These are phyloP conservation scores for Phytomonas serpens DNA, from an alignment of 208 protist species.

Conservation along the genomic window DNA sequence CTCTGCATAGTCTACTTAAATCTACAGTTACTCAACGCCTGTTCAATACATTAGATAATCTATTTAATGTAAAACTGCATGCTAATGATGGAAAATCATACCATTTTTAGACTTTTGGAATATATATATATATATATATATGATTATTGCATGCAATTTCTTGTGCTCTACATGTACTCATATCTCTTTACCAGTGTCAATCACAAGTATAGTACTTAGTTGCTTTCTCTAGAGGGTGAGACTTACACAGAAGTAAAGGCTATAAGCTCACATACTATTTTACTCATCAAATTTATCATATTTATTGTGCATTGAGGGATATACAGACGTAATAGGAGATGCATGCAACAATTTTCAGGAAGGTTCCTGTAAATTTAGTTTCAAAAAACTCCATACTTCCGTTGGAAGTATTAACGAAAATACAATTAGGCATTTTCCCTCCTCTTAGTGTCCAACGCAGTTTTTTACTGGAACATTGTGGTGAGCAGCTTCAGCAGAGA, in stretches of 20 bases:
- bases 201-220: neutral
- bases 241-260: neutral
- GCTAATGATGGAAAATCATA: neutral
- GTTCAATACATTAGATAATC: neutral
- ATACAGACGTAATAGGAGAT: neutral
- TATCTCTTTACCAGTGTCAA: neutral
- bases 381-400: conserved; percentile 33
- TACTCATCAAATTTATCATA: neutral
- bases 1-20: neutral
- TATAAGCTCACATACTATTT: neutral
- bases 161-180: neutral
- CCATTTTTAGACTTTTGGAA: neutral
- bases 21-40: neutral
- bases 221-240: neutral
- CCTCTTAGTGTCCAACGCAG: conserved; percentile 50
- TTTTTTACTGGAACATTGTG: conserved; percentile 80
- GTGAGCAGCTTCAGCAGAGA: conserved; percentile 44
- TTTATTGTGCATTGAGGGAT: neutral
- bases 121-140: neutral
- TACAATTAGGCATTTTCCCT: conserved; percentile 77
- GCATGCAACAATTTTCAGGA: neutral
- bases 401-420: conserved; percentile 70
- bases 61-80: neutral
- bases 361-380: neutral
- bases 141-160: neutral